Percentiles rank a stretch among this genome's conserved stretches.
phyloP scores from a whole-genome alignment of 2,329 filamentous ascomycete species.

The Epichloe sp. region DNA sequence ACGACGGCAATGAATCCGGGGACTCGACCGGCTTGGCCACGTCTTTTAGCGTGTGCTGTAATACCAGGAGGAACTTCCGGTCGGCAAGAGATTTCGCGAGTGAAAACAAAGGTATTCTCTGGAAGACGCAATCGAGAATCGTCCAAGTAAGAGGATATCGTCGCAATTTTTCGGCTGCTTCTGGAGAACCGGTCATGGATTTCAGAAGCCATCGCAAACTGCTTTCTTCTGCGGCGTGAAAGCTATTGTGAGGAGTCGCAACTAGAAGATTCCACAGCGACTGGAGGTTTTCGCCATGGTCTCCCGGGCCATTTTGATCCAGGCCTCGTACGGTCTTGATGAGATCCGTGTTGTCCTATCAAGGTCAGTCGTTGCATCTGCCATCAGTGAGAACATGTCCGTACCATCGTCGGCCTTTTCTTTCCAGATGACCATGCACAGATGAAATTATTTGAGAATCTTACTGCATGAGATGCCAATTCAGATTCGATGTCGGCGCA shows the following conservation, averaged over 20 bases:
- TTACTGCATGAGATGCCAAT: neutral
- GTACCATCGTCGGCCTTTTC: conserved; percentile 1
- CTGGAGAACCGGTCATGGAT: conserved; percentile 37
- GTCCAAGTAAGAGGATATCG: conserved; percentile 46
- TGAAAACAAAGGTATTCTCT: conserved; percentile 53
- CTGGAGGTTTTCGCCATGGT: conserved; percentile 32
- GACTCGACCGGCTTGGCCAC: conserved; percentile 24
- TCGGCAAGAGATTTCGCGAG: conserved; percentile 60
- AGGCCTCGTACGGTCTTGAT: conserved; percentile 41
- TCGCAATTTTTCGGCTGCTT: conserved; percentile 37
- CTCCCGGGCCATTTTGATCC: conserved; percentile 35
- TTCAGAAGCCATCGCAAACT: conserved; percentile 52
- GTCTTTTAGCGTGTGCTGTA: conserved; percentile 55
- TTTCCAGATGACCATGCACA: neutral
- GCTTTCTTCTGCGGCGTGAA: conserved; percentile 42
- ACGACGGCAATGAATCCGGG: conserved; percentile 11
- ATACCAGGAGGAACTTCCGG: conserved; percentile 50
- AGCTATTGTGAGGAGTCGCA: conserved; percentile 26
- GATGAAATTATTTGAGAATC: neutral
- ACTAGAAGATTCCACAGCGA: conserved; percentile 36
- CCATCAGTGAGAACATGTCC: neutral
- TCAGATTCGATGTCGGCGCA: no score
- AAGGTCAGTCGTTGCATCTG: neutral
- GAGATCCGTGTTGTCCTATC: conserved; percentile 25
- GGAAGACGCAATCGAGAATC: conserved; percentile 47